Evolutionary conservation across 2,329 filamentous ascomycete species (phyloP), one percentile per base, ranked within the genome.

Genomic region (Fusarium sp.): DNA sequence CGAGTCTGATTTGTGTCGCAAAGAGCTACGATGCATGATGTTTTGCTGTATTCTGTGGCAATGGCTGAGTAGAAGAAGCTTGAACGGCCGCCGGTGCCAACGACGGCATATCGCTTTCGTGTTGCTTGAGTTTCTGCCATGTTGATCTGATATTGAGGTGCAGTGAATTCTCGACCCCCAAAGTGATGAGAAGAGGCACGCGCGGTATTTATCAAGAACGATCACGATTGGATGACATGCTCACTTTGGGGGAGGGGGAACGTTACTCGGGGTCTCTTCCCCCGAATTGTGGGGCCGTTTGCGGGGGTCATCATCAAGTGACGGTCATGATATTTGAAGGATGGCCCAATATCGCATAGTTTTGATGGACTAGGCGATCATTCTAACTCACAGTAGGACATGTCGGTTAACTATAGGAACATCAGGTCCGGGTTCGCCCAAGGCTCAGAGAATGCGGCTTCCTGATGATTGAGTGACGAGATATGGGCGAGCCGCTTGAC

Each of bases 1-100:
- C 89, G 88, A 0, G 89, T 90, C 72, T 88, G 85, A 78, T 91
- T 91, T 8, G 86, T 89, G 75, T 91, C 89, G 79, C 89, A 90
- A 62, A 91, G 81, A 4, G 83, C 89, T 22, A 90, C 88, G 26
- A 91, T 83, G 39, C 81, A 77, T 1, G 88, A 87, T 0, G 87
- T 89, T 15, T 80, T 75, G 55, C 79, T 79, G 80, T 88, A 90
- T 68, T 88, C 85, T 36, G 81, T 82, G 15, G 85, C 86, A 64
- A 91, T 90, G 50, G 88, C 87, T 2, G 85, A 86, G 82, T 90
- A 91, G 81, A 88, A 91, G 83, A 91, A 90, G 61, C 84, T 85
- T n/a, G 89, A 86, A 20, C 89, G 86, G 22, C 88, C 88, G 24
- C 89, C 89, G 3, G 87, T 88, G 76, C 89, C 89, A n/a, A 91